Conservation (phyloP, 1,139 yeast genomes). For the Debaryomyces subglobosus region DNA sequence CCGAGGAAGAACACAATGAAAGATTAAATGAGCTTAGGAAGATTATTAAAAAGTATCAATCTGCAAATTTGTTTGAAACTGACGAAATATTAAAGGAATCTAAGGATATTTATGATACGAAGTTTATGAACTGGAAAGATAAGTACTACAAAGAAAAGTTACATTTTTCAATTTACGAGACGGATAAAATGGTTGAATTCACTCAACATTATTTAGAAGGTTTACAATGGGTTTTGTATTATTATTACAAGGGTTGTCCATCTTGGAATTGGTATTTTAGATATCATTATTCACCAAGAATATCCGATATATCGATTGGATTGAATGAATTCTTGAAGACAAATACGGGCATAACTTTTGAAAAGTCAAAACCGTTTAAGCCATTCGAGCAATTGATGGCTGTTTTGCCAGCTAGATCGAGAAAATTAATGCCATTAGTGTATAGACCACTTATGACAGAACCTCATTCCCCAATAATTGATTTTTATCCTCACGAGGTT, state of each 20-base stretch:
- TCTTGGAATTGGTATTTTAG: slow-evolving; percentile 95
- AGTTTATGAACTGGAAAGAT: slow-evolving; percentile 83
- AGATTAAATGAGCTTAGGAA: slow-evolving; percentile 47
- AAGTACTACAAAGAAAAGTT: slow-evolving; percentile 79
- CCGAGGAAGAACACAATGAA: slow-evolving; percentile 61
- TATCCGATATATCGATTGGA: slow-evolving; percentile 80
- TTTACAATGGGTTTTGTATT: slow-evolving; percentile 91
- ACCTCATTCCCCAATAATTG: slow-evolving; percentile 81
- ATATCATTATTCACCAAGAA: slow-evolving; percentile 91
- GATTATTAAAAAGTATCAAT: slow-evolving; percentile 66
- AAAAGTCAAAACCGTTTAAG: slow-evolving; percentile 75
- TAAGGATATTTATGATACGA: slow-evolving; percentile 66
- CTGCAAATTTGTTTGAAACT: slow-evolving; percentile 66
- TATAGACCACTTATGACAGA: slow-evolving; percentile 90
- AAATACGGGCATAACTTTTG: slow-evolving; percentile 56
- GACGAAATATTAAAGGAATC: slow-evolving; percentile 65
- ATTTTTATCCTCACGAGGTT: slow-evolving; percentile 89
- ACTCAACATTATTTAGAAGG: slow-evolving; percentile 92
- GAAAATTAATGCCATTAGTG: slow-evolving; percentile 72
- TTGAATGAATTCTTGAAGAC: slow-evolving; percentile 52
- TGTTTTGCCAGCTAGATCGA: slow-evolving; percentile 92
- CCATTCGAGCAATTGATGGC: slow-evolving; percentile 99
- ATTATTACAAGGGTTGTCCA: slow-evolving; percentile 86
- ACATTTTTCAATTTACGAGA: slow-evolving; percentile 61
- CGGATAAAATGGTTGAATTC: slow-evolving; percentile 58